Percentiles rank a stretch among this genome's conserved stretches.
Evolutionary conservation across 2,329 filamentous ascomycete species (phyloP).

Genomic region (Chaetomium olivaceum): DNA sequence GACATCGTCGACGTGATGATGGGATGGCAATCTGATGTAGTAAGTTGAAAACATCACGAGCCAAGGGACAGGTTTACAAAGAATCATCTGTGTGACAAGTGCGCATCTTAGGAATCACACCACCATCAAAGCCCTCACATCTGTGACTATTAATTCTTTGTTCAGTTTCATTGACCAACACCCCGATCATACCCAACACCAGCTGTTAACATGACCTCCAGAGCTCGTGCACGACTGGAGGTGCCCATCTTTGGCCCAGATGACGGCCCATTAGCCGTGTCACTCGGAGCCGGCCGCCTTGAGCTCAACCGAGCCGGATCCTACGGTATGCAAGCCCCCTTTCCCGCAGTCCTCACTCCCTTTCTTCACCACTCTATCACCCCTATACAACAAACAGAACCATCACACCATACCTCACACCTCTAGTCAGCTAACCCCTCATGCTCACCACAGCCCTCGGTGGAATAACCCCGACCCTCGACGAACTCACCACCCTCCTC

Average conservation of each 20-base stretch:
- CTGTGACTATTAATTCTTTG: not conserved
- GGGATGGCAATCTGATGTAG: not conserved
- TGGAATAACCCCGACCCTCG: constrained; percentile 52
- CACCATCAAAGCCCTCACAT: not conserved
- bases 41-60: not conserved
- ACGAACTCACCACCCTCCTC: constrained; percentile 41
- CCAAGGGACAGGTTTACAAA: not conserved
- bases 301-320: constrained; percentile 57
- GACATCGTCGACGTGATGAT: not conserved
- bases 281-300: constrained; percentile 50
- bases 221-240: constrained; percentile 43
- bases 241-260: constrained; percentile 54
- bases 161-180: not conserved
- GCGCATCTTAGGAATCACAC: not conserved
- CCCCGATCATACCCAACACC: not conserved
- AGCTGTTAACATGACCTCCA: not conserved
- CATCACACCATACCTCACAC: not conserved
- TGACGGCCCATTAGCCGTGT: constrained; percentile 44
- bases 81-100: not conserved
- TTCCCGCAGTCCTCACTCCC: not conserved
- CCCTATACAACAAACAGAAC: not conserved
- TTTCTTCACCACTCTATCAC: not conserved
- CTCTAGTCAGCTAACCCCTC: not conserved
- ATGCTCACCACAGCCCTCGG: constrained; percentile 38
- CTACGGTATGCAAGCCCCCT: constrained; percentile 39